Percentiles rank a stretch among this genome's conserved stretches.
Evolutionary conservation across 192 early-diverging fungal species (phyloP).

Genomic region (Radiomyces spectabilis): DNA sequence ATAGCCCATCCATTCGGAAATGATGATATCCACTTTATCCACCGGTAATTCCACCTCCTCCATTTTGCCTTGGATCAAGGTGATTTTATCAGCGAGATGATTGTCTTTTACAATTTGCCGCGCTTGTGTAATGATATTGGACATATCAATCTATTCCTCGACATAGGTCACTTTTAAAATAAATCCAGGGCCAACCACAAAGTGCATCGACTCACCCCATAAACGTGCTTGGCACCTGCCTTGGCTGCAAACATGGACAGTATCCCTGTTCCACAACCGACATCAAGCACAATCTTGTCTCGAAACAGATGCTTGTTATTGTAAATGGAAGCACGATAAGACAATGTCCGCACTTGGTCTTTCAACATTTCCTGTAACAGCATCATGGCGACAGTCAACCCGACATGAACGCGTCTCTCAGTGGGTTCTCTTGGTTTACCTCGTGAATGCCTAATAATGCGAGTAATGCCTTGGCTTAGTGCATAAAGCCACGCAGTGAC

Average conservation of each 20-base stretch:
- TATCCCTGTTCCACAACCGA: slow-evolving; percentile 99
- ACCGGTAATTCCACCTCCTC: slow-evolving; percentile 94
- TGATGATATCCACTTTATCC: slow-evolving; percentile 96
- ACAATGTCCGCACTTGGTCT: slow-evolving; percentile 91
- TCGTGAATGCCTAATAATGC: slow-evolving; percentile 65
- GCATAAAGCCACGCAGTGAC: too few relatives aligned
- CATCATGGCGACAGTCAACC: neutral
- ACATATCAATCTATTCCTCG: slow-evolving; percentile 73
- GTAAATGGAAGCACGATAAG: slow-evolving; percentile 91
- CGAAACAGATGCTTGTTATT: slow-evolving; percentile 96
- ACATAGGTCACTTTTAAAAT: neutral
- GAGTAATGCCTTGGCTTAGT: too few relatives aligned
- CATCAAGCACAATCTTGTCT: slow-evolving; percentile 95
- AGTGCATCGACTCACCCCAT: slow-evolving; percentile 69
- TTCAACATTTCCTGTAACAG: slow-evolving; percentile 81
- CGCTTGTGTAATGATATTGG: slow-evolving; percentile 95
- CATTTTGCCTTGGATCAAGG: slow-evolving; percentile 93
- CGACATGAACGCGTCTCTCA: neutral
- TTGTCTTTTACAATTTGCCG: slow-evolving; percentile 92
- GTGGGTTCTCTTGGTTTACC: neutral
- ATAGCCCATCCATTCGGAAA: slow-evolving; percentile 99
- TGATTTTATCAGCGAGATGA: slow-evolving; percentile 79
- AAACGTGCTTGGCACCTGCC: slow-evolving; percentile 91
- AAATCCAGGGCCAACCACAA: too few relatives aligned
- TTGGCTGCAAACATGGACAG: slow-evolving; percentile 99